A percentile compares a stretch with the other conserved stretches of the same genome.
Conservation (phyloP, 2,329 filamentous ascomycete genomes). For the Didymellaceae sp. region DNA sequence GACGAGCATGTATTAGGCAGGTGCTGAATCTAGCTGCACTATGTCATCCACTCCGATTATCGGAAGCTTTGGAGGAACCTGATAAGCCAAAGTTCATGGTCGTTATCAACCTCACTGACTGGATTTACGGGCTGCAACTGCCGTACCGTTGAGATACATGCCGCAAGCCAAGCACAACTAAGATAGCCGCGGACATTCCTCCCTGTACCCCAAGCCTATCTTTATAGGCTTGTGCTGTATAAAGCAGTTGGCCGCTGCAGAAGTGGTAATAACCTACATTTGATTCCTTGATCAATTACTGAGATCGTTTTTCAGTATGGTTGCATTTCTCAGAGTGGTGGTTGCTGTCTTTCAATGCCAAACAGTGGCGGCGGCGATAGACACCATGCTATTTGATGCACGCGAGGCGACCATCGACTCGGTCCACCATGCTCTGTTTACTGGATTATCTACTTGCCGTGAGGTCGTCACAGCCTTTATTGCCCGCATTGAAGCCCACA, state of each 20-base stretch:
- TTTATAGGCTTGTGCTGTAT: neutral
- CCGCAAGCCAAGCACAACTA: slow-evolving; percentile 1
- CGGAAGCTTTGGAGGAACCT: slow-evolving; percentile 15
- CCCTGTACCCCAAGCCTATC: neutral
- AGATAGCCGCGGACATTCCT: neutral
- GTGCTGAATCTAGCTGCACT: slow-evolving; percentile 13
- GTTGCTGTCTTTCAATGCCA: slow-evolving; percentile 20
- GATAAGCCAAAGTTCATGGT: slow-evolving; percentile 24
- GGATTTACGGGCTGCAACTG: neutral
- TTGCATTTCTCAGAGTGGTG: neutral
- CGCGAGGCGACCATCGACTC: slow-evolving; percentile 65
- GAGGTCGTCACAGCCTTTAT: slow-evolving; percentile 63
- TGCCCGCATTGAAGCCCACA: slow-evolving; percentile 63
- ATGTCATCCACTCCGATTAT: slow-evolving; percentile 34
- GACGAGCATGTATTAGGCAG: slow-evolving; percentile 21
- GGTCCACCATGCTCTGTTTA: slow-evolving; percentile 63
- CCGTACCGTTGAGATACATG: neutral
- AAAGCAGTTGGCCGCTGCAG: slow-evolving; percentile 1
- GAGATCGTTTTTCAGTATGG: slow-evolving; percentile 4
- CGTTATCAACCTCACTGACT: slow-evolving; percentile 25
- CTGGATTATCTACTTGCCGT: slow-evolving; percentile 60
- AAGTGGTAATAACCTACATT: neutral
- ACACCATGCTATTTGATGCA: slow-evolving; percentile 56
- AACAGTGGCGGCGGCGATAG: slow-evolving; percentile 7
- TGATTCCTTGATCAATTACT: neutral